Conservation (phyloP, 1,284 basidiomycete genomes). For the Wolfiporia cocos region DNA sequence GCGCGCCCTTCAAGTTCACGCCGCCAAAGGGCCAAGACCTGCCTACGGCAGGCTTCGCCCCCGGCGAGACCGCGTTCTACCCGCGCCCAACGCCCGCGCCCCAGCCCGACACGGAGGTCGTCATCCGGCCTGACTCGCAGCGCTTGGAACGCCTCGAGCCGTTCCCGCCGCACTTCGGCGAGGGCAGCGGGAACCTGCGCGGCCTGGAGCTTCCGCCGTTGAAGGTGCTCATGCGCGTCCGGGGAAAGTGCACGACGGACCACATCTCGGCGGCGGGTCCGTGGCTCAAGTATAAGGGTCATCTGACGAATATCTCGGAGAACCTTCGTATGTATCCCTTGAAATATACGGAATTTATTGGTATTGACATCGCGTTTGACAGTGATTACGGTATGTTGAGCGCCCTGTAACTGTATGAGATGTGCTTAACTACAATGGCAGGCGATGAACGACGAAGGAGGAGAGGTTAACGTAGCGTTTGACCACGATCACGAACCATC, state of each 20-base stretch:
- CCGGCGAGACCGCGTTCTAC: conserved; percentile 76
- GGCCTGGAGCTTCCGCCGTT: conserved; percentile 76
- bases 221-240: conserved; percentile 85
- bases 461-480: conserved; percentile 85
- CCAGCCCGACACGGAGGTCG: conserved; percentile 72
- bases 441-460: conserved; percentile 91
- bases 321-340: conserved; percentile 73
- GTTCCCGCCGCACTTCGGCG: conserved; percentile 75
- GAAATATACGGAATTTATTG: too few species aligned
- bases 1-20: conserved; percentile 79
- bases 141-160: conserved; percentile 87
- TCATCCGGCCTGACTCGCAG: conserved; percentile 77
- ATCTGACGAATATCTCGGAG: conserved; percentile 94
- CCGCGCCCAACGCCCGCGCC: conserved; percentile 76
- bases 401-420: neutral
- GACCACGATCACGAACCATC: conserved; percentile 52
- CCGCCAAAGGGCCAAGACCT: conserved; percentile 85
- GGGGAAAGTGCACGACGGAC: conserved; percentile 98
- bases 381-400: conserved; percentile 50
- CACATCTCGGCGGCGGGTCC: conserved; percentile 95
- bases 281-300: conserved; percentile 98
- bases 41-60: conserved; percentile 79
- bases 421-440: conserved; percentile 17
- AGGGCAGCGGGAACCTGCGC: conserved; percentile 39
- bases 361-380: conserved; percentile 28